Percentiles rank a stretch among this genome's conserved stretches.
phyloP scores from a whole-genome alignment of 352 stramenopile species.

The Globisporangium ultimum region DNA sequence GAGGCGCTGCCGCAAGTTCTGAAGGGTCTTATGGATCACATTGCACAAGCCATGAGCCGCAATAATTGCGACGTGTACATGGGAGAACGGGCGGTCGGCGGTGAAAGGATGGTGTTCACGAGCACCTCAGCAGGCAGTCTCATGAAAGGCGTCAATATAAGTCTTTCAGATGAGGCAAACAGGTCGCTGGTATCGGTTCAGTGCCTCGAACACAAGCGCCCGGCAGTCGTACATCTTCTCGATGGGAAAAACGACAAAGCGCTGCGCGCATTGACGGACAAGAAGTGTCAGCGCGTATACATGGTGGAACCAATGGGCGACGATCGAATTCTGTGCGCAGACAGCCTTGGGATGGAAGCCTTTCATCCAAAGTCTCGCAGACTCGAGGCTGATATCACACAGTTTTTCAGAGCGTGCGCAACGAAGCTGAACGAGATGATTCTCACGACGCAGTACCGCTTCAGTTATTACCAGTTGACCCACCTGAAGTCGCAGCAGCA shows the following conservation, averaged over 20 bases:
- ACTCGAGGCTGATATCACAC: constrained; percentile 54
- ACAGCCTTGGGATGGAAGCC: constrained; percentile 50
- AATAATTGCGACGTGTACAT: constrained; percentile 46
- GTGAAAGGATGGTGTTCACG: constrained; percentile 12
- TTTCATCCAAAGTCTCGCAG: constrained; percentile 29
- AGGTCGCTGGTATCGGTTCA: constrained; percentile 39
- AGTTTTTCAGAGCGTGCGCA: constrained; percentile 38
- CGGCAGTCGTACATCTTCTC: constrained; percentile 28
- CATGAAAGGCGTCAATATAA: constrained; percentile 39
- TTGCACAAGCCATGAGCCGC: constrained; percentile 27
- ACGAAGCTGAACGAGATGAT: constrained; percentile 34
- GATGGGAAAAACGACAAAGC: constrained; percentile 17
- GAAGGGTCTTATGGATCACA: constrained; percentile 21
- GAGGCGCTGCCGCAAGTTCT: constrained; percentile 22
- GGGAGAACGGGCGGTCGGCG: constrained; percentile 27
- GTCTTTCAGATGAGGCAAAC: constrained; percentile 24
- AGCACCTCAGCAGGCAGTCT: constrained; percentile 38
- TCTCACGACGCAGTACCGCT: constrained; percentile 29
- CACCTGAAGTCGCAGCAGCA: constrained; percentile 30
- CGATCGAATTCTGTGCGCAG: constrained; percentile 48
- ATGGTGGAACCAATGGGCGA: constrained; percentile 43
- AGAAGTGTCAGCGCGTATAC: constrained; percentile 32
- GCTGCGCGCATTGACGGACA: constrained; percentile 26
- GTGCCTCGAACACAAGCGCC: constrained; percentile 34
- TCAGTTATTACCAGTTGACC: constrained; percentile 46